phyloP scores from a whole-genome alignment of 73 alveolate species.

The Paramecium biaurelia region DNA sequence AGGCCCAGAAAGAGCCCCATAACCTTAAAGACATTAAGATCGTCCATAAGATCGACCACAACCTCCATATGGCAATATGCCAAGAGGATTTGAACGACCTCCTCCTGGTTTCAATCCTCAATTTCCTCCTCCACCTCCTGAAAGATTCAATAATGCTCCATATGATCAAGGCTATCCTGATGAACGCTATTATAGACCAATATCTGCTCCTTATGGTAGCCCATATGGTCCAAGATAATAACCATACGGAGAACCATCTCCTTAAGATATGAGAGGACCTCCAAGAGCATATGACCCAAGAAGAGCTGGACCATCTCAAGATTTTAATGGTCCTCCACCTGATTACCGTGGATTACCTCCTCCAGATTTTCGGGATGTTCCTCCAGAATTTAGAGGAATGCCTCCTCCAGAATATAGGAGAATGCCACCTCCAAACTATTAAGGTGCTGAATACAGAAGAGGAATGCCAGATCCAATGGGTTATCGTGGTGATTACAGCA shows the following conservation, averaged over 20 bases:
- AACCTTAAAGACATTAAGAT: not conserved
- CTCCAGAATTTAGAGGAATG: slow-evolving; percentile 4
- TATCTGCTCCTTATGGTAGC: not conserved
- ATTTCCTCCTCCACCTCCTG: slow-evolving; percentile 34
- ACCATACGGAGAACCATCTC: slow-evolving; percentile 22
- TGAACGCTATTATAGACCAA: slow-evolving; percentile 8
- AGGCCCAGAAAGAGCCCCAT: not conserved
- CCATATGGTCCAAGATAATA: not conserved
- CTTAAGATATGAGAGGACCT: not conserved
- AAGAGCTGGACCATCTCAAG: slow-evolving; percentile 11
- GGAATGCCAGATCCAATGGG: not conserved
- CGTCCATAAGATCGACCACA: not conserved
- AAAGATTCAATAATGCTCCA: not conserved
- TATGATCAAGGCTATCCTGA: not conserved
- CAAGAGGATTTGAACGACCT: slow-evolving; percentile 3
- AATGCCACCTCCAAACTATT: not conserved
- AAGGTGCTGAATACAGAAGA: not conserved
- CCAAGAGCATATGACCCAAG: slow-evolving; percentile 15
- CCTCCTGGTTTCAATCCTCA: slow-evolving; percentile 31
- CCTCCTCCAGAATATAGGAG: slow-evolving; percentile 41
- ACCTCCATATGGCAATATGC: not conserved
- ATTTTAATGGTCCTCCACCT: slow-evolving; percentile 12
- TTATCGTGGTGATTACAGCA: not conserved
- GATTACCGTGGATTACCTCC: not conserved
- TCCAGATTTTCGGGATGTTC: not conserved